phyloP scores from a whole-genome alignment of 2,329 filamentous ascomycete genomes.

The Chaetomium globosum region DNA sequence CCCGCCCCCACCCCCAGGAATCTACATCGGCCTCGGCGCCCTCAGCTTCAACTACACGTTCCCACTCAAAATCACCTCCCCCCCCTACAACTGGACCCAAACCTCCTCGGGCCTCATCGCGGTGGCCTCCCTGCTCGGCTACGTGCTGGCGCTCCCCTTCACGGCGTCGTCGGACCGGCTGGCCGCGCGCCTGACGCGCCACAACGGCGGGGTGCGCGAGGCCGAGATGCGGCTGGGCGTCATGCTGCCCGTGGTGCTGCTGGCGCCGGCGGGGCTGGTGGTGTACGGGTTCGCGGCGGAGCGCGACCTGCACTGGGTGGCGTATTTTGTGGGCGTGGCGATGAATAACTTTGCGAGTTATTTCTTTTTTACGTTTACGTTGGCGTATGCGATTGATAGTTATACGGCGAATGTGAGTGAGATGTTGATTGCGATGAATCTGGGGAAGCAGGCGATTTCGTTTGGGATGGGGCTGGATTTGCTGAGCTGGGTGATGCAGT shows the following conservation, averaged over 20 bases:
- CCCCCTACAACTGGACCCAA: constrained; percentile 48
- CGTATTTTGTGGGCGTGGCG: constrained; percentile 51
- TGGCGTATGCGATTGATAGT: constrained; percentile 61
- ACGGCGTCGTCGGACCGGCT: constrained; percentile 47
- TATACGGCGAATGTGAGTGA: constrained; percentile 59
- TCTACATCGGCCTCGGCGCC: constrained; percentile 51
- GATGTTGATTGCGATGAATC: constrained; percentile 60
- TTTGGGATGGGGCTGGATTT: constrained; percentile 53
- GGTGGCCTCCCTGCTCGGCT: constrained; percentile 42
- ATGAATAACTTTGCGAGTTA: constrained; percentile 52
- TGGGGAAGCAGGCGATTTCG: constrained; percentile 55
- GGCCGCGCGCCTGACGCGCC: constrained; percentile 44
- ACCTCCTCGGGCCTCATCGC: constrained; percentile 49
- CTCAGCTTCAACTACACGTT: constrained; percentile 52
- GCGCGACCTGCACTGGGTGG: constrained; percentile 44
- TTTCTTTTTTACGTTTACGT: constrained; percentile 57
- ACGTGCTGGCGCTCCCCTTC: constrained; percentile 48
- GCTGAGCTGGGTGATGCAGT: constrained; percentile 51
- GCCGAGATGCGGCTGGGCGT: constrained; percentile 49
- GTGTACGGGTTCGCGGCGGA: constrained; percentile 46
- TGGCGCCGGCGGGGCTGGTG: constrained; percentile 45
- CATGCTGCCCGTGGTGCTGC: constrained; percentile 42
- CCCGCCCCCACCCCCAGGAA: constrained; percentile 26
- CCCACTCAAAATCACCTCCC: constrained; percentile 46
- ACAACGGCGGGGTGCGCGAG: constrained; percentile 48